Percentiles rank a stretch among this genome's conserved stretches.
Evolutionary conservation across 345 rosid species (phyloP).

Genomic region (Gossypium bickii): DNA sequence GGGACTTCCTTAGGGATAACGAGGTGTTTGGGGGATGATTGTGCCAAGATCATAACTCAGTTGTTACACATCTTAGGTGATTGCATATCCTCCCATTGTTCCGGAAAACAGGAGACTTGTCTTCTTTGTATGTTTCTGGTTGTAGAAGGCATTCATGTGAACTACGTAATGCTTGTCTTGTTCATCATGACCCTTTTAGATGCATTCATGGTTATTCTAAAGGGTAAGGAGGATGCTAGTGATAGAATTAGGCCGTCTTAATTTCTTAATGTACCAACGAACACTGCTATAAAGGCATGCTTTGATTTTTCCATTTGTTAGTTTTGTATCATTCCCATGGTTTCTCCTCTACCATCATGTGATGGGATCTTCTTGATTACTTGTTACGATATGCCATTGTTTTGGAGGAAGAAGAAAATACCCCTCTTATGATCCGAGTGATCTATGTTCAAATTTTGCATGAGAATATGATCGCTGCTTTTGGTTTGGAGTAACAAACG

Average conservation of each 20-base stretch:
- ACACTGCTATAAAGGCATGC: background rate
- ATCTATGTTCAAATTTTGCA: no score
- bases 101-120: background rate
- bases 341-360: background rate
- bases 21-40: conserved; percentile 14
- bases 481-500: rapidly evolving
- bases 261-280: background rate
- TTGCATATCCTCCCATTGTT: background rate
- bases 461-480: no score
- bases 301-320: background rate
- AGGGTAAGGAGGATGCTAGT: conserved; percentile 8
- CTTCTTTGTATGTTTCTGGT: conserved; percentile 4
- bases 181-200: background rate
- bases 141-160: background rate
- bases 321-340: background rate
- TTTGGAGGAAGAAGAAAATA: background rate
- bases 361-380: background rate
- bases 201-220: background rate
- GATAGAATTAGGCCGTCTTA: conserved; percentile 3
- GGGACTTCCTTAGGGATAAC: conserved; percentile 6
- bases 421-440: no score
- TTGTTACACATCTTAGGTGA: conserved; percentile 5
- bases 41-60: conserved; percentile 10
- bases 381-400: background rate
- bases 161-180: background rate